These are phyloP conservation scores for Cinnamomum chago DNA, from an alignment of 164 flowering plant genomes.

Conservation along the genomic window DNA sequence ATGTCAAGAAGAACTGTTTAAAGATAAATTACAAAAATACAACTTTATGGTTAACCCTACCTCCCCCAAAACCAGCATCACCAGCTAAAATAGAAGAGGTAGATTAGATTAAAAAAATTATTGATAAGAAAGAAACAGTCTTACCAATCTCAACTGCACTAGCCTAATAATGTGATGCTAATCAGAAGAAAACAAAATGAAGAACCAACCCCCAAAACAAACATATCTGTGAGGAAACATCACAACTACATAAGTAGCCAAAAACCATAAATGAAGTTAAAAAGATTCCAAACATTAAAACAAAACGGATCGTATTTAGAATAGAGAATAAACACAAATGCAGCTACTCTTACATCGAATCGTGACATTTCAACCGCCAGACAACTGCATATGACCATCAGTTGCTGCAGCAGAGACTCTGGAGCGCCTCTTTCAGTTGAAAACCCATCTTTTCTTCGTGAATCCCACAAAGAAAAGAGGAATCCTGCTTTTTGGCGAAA, in stretches of 20 bases:
- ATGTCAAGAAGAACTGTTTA: not conserved
- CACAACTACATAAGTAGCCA: not conserved
- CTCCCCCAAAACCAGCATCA: not conserved
- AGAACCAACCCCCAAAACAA: not conserved
- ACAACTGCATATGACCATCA: slow-evolving; percentile 78
- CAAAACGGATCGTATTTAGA: not conserved
- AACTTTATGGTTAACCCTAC: not conserved
- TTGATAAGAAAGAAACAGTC: not conserved
- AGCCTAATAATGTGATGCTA: not conserved
- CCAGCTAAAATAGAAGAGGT: not conserved
- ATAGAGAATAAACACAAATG: not conserved
- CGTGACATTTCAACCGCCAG: slow-evolving; percentile 56
- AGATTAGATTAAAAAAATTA: not conserved
- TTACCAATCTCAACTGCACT: not conserved
- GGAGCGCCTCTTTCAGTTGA: slow-evolving; percentile 32
- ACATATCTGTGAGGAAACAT: not conserved
- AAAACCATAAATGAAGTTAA: not conserved
- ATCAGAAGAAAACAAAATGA: not conserved
- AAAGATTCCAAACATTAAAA: too few species aligned
- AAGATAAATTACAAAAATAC: not conserved
- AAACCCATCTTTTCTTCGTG: slow-evolving; percentile 23
- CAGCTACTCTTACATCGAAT: slow-evolving; percentile 46
- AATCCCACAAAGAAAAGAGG: not conserved
- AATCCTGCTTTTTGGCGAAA: not conserved
- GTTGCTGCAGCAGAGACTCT: slow-evolving; percentile 49